Evolutionary conservation across 306 rosid genomes (phyloP), one percentile per base, ranked within the genome.

Genomic region (Cucurbita pepo): DNA sequence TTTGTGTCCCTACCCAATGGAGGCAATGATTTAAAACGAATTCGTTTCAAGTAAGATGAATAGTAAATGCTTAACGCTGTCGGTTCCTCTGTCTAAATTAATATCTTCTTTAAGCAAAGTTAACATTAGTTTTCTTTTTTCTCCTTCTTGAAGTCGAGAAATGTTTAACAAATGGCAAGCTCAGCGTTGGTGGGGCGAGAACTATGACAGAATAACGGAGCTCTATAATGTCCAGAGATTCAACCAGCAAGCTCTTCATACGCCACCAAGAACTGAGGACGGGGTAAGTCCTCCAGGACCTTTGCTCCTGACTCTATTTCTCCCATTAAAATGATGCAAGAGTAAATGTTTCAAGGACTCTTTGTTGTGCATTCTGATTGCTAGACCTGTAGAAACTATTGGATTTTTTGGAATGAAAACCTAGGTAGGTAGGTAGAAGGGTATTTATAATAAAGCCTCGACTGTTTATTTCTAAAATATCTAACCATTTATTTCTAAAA

Each of bases 171-270:
- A 85, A 80, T 84, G 89, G 91, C 86, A 88, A 85, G 97, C 97
- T 77, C 96, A 89, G 75, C 83, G 82, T 62, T 95, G 99, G 99
- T 94, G 99, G 98, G 96, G 95, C 4, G 95, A 91, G 86, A 91
- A 94, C 70, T 91, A 85, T 57, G 99, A 94, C 76, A 81, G 96
- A 34, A 86, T 95, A 78, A 86, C 84, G 90, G 99, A 95, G 79
- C 97, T 91, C 37, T 91, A 91, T 76, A 91, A 95, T 41, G 96
- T 91, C 18, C 95, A 83, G 85, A 85, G 88, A 75, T 90, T 89
- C 83, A 90, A 89, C 38, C 81, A 71, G 40, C 95, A 87, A 83
- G 88, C 88, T 82, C 84, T 90, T 19, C 85, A 82, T 81, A 85
- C 91, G 84, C 90, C 95, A 15, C 52, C 89, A 4, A 84, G 92